A percentile compares a stretch with the other conserved stretches of the same genome.
phyloP scores from a whole-genome alignment of 2,329 filamentous ascomycete genomes.

The Botrytis pseudocinerea region DNA sequence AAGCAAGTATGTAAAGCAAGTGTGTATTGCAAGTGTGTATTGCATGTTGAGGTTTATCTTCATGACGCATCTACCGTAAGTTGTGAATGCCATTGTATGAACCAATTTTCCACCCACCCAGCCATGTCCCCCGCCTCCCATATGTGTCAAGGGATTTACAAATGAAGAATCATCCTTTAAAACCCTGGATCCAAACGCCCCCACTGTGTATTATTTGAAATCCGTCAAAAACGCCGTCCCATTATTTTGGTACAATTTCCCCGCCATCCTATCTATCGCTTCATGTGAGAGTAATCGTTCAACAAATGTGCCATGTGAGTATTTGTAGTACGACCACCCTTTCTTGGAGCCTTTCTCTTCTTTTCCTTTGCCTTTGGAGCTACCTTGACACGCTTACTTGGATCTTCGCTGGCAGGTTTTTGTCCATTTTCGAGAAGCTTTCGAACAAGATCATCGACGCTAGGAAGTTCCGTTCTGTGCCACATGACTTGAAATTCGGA shows the following conservation, averaged over 20 bases:
- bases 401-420: conserved; percentile 44
- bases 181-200: not conserved
- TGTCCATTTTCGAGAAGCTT: conserved; percentile 44
- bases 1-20: not conserved
- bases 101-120: not conserved
- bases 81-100: not conserved
- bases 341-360: conserved; percentile 41
- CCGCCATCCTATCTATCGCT: conserved; percentile 27
- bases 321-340: conserved; percentile 42
- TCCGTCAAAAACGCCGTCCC: conserved; percentile 11
- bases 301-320: conserved; percentile 42
- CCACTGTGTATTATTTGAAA: not conserved
- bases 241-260: not conserved
- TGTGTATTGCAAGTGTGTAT: not conserved
- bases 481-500: conserved; percentile 81
- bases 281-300: conserved; percentile 38
- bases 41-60: not conserved
- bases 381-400: conserved; percentile 41
- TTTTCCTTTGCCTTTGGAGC: conserved; percentile 42
- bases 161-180: not conserved
- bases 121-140: not conserved
- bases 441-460: conserved; percentile 44
- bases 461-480: conserved; percentile 72
- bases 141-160: not conserved
- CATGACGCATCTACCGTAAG: not conserved